These are phyloP conservation scores for Chalciporus sphaerocephalus DNA, from an alignment of 768 basidiomycete species.

Conservation along the genomic window DNA sequence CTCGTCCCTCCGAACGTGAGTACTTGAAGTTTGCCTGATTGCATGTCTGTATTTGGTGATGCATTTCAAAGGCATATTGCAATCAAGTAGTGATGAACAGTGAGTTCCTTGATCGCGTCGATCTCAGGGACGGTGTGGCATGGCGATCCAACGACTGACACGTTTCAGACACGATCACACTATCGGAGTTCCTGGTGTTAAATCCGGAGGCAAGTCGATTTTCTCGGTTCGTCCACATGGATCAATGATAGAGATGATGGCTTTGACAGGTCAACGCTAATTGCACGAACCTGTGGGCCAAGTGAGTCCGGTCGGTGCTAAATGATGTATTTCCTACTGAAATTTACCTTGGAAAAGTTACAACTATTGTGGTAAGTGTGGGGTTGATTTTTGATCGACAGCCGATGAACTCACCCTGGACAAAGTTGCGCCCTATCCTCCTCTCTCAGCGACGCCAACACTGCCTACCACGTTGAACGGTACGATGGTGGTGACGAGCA, in stretches of 20 bases:
- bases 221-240: background rate
- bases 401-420: too few species aligned
- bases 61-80: background rate
- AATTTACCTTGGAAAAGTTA: background rate
- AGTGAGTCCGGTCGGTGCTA: background rate
- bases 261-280: background rate
- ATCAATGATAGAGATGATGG: background rate
- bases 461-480: background rate
- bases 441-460: background rate
- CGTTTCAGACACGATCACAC: background rate
- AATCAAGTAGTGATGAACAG: background rate
- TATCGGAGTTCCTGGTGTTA: background rate
- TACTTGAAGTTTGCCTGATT: background rate
- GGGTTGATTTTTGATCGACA: too few species aligned
- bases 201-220: background rate
- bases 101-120: background rate
- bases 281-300: background rate
- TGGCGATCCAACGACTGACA: background rate
- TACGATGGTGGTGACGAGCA: background rate
- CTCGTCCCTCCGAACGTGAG: background rate
- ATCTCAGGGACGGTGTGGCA: background rate
- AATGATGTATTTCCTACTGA: background rate
- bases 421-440: background rate
- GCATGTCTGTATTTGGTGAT: background rate
- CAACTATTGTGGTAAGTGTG: background rate